Conservation (phyloP, 2,329 filamentous ascomycete genomes). For the Aaosphaeria arxii region DNA sequence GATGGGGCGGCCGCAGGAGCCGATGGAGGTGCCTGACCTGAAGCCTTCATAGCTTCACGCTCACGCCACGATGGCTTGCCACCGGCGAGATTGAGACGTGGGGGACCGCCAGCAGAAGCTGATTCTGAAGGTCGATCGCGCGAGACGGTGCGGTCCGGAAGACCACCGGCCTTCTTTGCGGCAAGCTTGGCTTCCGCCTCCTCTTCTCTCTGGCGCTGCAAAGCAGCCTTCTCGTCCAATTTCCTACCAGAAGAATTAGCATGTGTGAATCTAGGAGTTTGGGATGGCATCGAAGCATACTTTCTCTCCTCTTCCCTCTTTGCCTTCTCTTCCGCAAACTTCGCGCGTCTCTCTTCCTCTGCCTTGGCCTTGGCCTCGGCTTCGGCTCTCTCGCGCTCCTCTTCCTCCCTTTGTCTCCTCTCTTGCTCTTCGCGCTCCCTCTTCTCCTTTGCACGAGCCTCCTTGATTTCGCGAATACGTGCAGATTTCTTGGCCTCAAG, state of each 20-base stretch:
- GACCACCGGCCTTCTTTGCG: slow-evolving; percentile 54
- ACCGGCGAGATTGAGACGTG: slow-evolving; percentile 60
- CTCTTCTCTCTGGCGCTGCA: slow-evolving; percentile 79
- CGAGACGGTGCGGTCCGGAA: slow-evolving; percentile 31
- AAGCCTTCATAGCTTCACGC: slow-evolving; percentile 56
- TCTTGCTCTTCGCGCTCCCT: slow-evolving; percentile 82
- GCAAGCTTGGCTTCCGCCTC: slow-evolving; percentile 77
- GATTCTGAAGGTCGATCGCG: slow-evolving; percentile 42
- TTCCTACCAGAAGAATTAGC: slow-evolving; percentile 48
- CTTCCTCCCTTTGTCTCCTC: slow-evolving; percentile 73
- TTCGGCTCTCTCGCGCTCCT: slow-evolving; percentile 76
- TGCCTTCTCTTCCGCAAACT: slow-evolving; percentile 68
- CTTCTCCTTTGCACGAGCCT: slow-evolving; percentile 78
- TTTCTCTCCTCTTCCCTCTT: slow-evolving; percentile 58
- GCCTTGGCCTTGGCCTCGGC: slow-evolving; percentile 79
- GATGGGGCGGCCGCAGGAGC: slow-evolving; percentile 10
- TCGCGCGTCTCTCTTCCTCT: slow-evolving; percentile 76
- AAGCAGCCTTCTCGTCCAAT: slow-evolving; percentile 59
- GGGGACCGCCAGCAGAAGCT: slow-evolving; percentile 51
- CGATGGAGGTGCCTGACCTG: slow-evolving; percentile 22
- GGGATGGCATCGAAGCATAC: slow-evolving; percentile 34
- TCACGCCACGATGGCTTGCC: slow-evolving; percentile 71
- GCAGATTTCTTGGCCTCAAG: slow-evolving; percentile 86
- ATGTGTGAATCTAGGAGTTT: slow-evolving; percentile 3
- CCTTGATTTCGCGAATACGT: slow-evolving; percentile 84